phyloP scores from a whole-genome alignment of 148 eudicot genomes.

The Rhododendron mucronatum region DNA sequence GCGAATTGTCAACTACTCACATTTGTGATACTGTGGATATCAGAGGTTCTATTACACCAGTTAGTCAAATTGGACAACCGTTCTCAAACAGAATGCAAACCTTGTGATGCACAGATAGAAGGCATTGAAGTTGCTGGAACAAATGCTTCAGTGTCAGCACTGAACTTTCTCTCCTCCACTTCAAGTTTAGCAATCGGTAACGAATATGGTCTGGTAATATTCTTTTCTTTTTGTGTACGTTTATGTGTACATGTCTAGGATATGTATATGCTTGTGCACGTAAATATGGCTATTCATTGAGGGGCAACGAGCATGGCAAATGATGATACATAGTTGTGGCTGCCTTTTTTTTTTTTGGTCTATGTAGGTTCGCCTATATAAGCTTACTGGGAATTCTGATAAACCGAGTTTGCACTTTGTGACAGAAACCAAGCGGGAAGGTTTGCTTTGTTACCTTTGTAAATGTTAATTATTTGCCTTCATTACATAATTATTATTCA shows the following conservation, averaged over 20 bases:
- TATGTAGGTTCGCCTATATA: conserved; percentile 60
- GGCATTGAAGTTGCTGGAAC: conserved; percentile 50
- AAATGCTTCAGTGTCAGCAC: conserved; percentile 64
- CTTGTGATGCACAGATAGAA: conserved; percentile 42
- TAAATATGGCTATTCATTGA: background rate
- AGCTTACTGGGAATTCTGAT: conserved; percentile 32
- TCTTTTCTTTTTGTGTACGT: conserved; percentile 1
- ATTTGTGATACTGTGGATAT: background rate
- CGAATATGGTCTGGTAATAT: conserved; percentile 65
- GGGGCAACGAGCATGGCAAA: background rate
- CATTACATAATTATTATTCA: background rate
- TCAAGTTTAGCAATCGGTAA: conserved; percentile 61
- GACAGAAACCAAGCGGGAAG: conserved; percentile 59
- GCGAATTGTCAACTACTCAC: background rate
- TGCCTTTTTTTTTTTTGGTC: conserved; percentile 7
- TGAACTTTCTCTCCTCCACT: conserved; percentile 63
- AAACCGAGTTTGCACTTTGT: conserved; percentile 39
- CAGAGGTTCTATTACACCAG: background rate
- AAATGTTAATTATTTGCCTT: background rate
- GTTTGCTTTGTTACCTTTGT: conserved; percentile 39
- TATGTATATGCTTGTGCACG: background rate
- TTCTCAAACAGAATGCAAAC: conserved; percentile 1
- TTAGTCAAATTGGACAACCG: background rate
- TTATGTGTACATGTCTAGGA: background rate
- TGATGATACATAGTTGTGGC: background rate